phyloP scores from a whole-genome alignment of 2,329 filamentous ascomycete genomes.

The Penicillium sp. region DNA sequence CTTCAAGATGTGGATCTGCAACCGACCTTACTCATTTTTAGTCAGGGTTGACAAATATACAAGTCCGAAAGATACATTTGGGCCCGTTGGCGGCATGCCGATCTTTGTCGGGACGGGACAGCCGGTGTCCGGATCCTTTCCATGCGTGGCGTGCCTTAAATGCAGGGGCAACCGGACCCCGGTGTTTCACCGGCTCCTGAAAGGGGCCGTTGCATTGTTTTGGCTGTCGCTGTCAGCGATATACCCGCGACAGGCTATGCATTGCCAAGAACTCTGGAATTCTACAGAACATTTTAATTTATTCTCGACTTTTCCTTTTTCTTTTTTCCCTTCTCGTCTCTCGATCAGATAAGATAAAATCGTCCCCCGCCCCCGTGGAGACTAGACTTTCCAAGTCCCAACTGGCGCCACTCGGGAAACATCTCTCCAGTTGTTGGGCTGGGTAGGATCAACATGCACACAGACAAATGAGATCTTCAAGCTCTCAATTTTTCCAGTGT shows the following conservation, averaged over 20 bases:
- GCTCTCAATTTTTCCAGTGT: not conserved
- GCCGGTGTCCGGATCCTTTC: not conserved
- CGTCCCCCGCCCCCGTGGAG: not conserved
- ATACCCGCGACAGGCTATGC: not conserved
- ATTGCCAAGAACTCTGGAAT: not conserved
- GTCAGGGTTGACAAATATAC: not conserved
- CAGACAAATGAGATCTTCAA: not conserved
- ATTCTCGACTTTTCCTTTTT: too few relatives aligned
- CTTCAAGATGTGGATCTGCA: not conserved
- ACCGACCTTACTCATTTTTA: not conserved
- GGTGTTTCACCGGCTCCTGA: constrained; percentile 5
- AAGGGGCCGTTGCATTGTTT: not conserved
- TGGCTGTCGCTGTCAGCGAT: not conserved
- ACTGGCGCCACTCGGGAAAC: not conserved
- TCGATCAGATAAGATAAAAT: not conserved
- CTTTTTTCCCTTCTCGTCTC: not conserved
- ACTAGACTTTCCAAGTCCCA: not conserved
- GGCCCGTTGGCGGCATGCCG: not conserved
- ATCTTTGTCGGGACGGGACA: not conserved
- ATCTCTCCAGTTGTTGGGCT: not conserved
- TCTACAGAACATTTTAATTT: not conserved
- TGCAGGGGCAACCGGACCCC: constrained; percentile 2
- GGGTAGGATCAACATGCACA: not conserved
- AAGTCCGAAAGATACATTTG: not conserved
- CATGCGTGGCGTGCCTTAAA: constrained; percentile 1